These are phyloP conservation scores for Skeletonema marinoi DNA, from an alignment of 108 stramenopile genomes.

Conservation along the genomic window DNA sequence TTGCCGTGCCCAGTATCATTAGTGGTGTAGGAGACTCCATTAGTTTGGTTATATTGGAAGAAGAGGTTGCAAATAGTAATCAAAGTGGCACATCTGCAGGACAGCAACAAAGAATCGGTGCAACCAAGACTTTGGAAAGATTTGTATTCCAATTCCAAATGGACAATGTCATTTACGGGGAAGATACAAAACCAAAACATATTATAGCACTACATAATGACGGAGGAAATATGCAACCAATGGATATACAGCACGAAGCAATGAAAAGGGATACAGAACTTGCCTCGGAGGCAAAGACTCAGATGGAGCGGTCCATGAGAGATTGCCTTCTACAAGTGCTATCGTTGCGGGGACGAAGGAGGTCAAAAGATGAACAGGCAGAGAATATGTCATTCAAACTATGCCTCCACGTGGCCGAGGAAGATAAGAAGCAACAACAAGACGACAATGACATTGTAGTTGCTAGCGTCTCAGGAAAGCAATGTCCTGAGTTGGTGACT, in stretches of 20 bases:
- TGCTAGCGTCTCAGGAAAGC: neutral
- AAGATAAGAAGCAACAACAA: neutral
- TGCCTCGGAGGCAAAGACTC: conserved; percentile 16
- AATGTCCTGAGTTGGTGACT: conserved; percentile 35
- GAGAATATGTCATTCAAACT: conserved; percentile 50
- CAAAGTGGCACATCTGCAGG: neutral
- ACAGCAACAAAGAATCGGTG: conserved; percentile 18
- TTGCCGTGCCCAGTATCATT: conserved; percentile 41
- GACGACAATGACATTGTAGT: neutral
- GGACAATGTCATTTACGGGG: conserved; percentile 9
- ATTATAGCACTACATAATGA: neutral
- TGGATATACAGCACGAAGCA: neutral
- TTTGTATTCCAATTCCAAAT: conserved; percentile 45
- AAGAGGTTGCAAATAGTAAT: conserved; percentile 7
- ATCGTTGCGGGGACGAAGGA: conserved; percentile 26
- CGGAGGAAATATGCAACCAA: neutral
- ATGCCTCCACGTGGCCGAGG: conserved; percentile 23
- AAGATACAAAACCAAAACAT: neutral
- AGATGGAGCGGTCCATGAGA: conserved; percentile 43
- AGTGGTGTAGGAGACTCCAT: conserved; percentile 27
- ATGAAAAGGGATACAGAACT: conserved; percentile 24
- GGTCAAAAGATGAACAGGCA: conserved; percentile 26
- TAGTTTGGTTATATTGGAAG: conserved; percentile 47
- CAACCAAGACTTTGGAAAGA: conserved; percentile 36
- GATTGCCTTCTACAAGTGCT: conserved; percentile 34